Percentiles rank a stretch among this genome's conserved stretches.
Conservation (phyloP, 2,329 filamentous ascomycete genomes). For the Coniella vitis region DNA sequence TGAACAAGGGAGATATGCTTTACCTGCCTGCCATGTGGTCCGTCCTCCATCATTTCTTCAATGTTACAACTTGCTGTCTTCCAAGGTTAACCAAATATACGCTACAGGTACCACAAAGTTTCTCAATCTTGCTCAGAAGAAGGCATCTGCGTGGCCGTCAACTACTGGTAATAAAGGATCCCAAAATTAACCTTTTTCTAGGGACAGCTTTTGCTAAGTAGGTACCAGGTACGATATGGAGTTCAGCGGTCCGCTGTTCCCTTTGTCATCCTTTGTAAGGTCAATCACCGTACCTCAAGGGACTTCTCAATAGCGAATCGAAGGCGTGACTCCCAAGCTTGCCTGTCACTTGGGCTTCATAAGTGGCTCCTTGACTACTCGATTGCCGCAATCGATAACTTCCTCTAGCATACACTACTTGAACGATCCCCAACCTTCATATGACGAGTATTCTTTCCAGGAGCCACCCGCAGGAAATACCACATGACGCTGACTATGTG, state of each 20-base stretch:
- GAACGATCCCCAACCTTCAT: no score
- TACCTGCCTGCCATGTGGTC: constrained; percentile 78
- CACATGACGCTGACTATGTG: no score
- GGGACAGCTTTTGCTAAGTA: neutral
- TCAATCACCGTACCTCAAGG: constrained; percentile 9
- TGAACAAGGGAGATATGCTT: constrained; percentile 70
- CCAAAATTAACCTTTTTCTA: constrained; percentile 2
- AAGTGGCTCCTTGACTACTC: neutral
- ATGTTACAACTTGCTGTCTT: neutral
- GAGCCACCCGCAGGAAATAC: no score
- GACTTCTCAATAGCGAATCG: neutral
- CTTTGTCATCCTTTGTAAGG: constrained; percentile 33
- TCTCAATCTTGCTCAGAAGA: constrained; percentile 62
- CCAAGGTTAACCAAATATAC: neutral
- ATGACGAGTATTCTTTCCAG: no score
- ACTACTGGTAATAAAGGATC: constrained; percentile 60
- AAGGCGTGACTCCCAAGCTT: neutral
- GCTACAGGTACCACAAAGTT: constrained; percentile 67
- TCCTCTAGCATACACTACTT: neutral
- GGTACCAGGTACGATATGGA: constrained; percentile 51
- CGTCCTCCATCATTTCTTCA: constrained; percentile 19
- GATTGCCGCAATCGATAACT: no score
- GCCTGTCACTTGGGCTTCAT: neutral
- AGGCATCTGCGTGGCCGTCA: constrained; percentile 69
- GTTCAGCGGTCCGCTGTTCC: constrained; percentile 47